Evolutionary conservation across 1,284 basidiomycete species (phyloP), one percentile per base, ranked within the genome.

Genomic region (Amylostereum areolatum): DNA sequence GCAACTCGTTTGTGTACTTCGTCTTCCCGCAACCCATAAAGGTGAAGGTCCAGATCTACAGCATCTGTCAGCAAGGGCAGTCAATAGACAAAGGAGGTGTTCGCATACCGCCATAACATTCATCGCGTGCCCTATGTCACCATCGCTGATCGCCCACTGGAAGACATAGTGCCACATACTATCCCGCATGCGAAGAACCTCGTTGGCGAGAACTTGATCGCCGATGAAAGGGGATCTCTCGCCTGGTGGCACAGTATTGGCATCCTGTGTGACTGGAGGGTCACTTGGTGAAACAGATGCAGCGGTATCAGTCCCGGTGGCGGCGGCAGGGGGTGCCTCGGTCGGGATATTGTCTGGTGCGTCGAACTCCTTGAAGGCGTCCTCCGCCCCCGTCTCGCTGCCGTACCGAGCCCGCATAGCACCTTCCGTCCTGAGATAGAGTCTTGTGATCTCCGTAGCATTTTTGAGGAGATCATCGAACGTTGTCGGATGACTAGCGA

Each of bases 1-100:
- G 58, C 2, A 67, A 55, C 40, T 63, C 62, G 35, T 61, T 58
- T 1, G 55, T 55, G 46, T 67, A 67, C 27, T 63, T 59, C 11
- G 55, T 55, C 3, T 58, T 57, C 2, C 60, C 55, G 1, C 57
- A 60, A 4, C 64, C 63, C 35, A 55, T 50, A 34, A 66, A 66
- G 3, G 58, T 62, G 45, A 66, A 63, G 12, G 57, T 48, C 58
- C 62, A 59, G 6, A 58, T 32, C 57, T 49, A 28, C n/a, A n/a
- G n/a, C n/a, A n/a, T 28, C 8, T 5, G 6, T 37, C 29, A 45
- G 18, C 25, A 12, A 36, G 4, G 9, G 3, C 9, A n/a, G 4
- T 3, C 36, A 25, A 5, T 7, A 8, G 2, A 43, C 24, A 41
- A 36, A 35, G 27, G 25, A 37, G 25, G 7, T 4, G 24, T 5